A percentile compares a stretch with the other conserved stretches of the same genome.
These are phyloP conservation scores for Pythium guiyangense DNA, from an alignment of 352 stramenopile genomes.

Conservation along the genomic window DNA sequence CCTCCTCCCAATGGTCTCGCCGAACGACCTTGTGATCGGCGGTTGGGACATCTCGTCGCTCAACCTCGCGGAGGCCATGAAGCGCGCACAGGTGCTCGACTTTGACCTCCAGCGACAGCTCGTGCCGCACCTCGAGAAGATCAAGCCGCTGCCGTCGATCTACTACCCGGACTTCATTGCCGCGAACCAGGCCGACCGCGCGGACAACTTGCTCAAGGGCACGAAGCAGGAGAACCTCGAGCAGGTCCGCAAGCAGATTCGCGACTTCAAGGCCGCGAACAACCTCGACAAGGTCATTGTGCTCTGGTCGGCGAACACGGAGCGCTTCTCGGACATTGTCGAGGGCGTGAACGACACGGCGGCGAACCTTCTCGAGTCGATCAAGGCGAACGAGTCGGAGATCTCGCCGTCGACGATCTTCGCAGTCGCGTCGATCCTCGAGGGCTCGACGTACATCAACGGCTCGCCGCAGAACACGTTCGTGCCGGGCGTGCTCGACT, in stretches of 20 bases:
- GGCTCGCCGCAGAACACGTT: conserved; percentile 99
- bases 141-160: conserved; percentile 95
- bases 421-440: conserved; percentile 97
- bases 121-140: conserved; percentile 95
- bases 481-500: conserved; percentile 96
- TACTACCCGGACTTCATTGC: conserved; percentile 99
- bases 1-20: conserved; percentile 97
- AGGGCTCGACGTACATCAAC: conserved; percentile 99
- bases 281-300: conserved; percentile 98
- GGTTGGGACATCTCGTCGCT: conserved; percentile 98
- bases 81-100: conserved; percentile 94
- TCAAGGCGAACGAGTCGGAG: conserved; percentile 94
- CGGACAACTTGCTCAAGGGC: conserved; percentile 96
- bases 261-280: conserved; percentile 95
- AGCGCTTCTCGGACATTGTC: conserved; percentile 97
- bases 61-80: conserved; percentile 97
- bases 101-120: conserved; percentile 97
- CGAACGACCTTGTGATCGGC: conserved; percentile 97
- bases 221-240: conserved; percentile 98
- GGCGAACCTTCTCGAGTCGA: conserved; percentile 95
- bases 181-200: conserved; percentile 97
- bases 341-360: conserved; percentile 98
- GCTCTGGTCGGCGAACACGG: conserved; percentile 99
- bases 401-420: conserved; percentile 97
- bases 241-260: conserved; percentile 91